Evolutionary conservation across 2,329 filamentous ascomycete species (phyloP), one percentile per base, ranked within the genome.

Genomic region (Cordyceps cicadae): DNA sequence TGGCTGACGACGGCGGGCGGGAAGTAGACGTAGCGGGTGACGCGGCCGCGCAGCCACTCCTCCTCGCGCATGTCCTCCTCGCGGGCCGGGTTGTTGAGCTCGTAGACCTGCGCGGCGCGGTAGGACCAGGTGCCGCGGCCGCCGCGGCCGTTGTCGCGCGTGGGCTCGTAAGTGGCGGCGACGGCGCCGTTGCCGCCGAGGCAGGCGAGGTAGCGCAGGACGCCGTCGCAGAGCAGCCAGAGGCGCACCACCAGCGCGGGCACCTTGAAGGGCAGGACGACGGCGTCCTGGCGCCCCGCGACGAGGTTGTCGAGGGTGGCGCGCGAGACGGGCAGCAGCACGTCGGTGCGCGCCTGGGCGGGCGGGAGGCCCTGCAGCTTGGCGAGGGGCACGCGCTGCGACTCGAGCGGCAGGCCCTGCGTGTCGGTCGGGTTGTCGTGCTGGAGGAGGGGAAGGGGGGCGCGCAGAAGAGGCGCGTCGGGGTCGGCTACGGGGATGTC

Each of bases 191-290:
- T 26, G n/a, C 19, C 29, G 75, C 81, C 39, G 12, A 87, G 76
- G 12, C 76, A 76, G 15, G 82, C 84, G 78, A 87, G 84, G 66
- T 87, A 86, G 57, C 75, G 79, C 9, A 88, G 70, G 60, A 80
- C 71, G 76, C 80, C 37, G 67, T 60, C 57, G 75, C 82, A 76
- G 64, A 86, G 85, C 17, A 88, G 74, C 86, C 86, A 88, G 65
- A 87, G 76, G n/a, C 85, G 82, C 19, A 71, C 74, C 5, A 86
- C 81, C 17, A 77, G 75, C 3, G 73, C 67, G 1, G 83, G 82
- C 24, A 88, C 77, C 54, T 76, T 78, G 72, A 82, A 86, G 17
- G 74, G 71, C 49, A 84, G 76, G 62, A 82, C 81, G 57, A 87
- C 76, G 66, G 86, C 78, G 59, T 83, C 75, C 59, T 81, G 80